Evolutionary conservation across 2,329 filamentous ascomycete genomes (phyloP).

Genomic region (Aureobasidium sp.): DNA sequence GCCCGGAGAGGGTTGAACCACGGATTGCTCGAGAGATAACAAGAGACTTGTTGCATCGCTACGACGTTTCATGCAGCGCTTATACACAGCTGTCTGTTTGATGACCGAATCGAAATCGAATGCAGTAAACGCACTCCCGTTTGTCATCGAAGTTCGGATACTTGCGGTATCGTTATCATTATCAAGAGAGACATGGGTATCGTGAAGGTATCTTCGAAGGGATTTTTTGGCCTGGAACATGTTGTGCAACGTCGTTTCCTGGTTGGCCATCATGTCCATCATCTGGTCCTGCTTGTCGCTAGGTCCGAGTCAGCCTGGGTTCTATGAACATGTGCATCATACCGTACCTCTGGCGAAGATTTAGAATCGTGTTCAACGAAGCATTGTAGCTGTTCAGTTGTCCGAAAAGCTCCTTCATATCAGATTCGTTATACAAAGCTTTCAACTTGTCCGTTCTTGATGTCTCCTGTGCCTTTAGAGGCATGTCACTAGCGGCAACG

Average conservation of each 20-base stretch:
- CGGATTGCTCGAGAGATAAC: no score
- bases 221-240: not conserved
- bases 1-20: no score
- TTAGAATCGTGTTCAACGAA: not conserved
- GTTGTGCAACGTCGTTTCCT: not conserved
- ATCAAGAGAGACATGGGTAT: no score
- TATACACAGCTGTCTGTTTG: not conserved
- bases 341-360: not conserved
- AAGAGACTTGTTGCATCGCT: not conserved
- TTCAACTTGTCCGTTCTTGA: not conserved
- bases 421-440: not conserved
- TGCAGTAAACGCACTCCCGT: not conserved
- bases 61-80: not conserved
- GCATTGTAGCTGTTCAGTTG: not conserved
- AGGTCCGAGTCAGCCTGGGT: not conserved
- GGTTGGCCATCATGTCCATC: not conserved
- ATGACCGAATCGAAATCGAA: not conserved
- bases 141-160: not conserved
- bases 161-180: no score
- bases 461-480: not conserved
- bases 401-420: not conserved
- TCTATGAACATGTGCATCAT: not conserved
- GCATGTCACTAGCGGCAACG: not conserved
- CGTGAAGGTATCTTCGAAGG: not conserved
- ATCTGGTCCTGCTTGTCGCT: not conserved